Percentiles rank a stretch among this genome's conserved stretches.
Evolutionary conservation across 2,329 filamentous ascomycete genomes (phyloP).

Genomic region (Scopulariopsis brevicaulis): DNA sequence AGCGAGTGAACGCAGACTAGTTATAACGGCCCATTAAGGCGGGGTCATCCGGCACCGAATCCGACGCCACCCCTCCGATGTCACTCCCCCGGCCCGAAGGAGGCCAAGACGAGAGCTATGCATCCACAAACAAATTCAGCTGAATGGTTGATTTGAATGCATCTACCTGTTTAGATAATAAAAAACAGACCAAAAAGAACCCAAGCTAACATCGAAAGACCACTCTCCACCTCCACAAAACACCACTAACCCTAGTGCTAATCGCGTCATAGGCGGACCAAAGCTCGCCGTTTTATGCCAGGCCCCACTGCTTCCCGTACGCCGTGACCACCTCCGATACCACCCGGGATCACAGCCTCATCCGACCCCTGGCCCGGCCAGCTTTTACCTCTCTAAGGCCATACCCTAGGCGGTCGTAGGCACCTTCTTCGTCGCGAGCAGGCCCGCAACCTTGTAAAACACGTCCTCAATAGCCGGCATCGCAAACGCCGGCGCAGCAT

Average conservation of each 20-base stretch:
- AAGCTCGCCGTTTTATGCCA: not conserved
- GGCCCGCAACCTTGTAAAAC: slow-evolving; percentile 59
- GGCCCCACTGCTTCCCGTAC: not conserved
- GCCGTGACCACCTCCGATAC: not conserved
- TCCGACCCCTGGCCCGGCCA: not conserved
- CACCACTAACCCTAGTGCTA: not conserved
- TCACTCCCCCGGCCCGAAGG: not conserved
- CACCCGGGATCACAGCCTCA: not conserved
- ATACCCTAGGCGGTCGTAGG: not conserved
- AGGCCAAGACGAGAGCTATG: not conserved
- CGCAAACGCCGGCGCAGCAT: slow-evolving; percentile 55
- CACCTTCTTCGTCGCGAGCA: slow-evolving; percentile 18
- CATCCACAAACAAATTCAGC: not conserved
- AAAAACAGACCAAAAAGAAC: not conserved
- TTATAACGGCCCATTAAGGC: not conserved
- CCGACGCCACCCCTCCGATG: not conserved
- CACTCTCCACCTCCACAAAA: not conserved
- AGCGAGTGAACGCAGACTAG: not conserved
- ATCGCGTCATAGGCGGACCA: not conserved
- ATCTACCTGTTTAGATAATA: not conserved
- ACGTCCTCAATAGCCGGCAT: slow-evolving; percentile 63
- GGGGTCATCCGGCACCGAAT: not conserved
- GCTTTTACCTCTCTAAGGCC: not conserved
- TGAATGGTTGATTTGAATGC: not conserved
- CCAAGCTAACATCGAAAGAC: not conserved